Conservation (phyloP, 83 land plant genomes). For the Picea mariana region DNA sequence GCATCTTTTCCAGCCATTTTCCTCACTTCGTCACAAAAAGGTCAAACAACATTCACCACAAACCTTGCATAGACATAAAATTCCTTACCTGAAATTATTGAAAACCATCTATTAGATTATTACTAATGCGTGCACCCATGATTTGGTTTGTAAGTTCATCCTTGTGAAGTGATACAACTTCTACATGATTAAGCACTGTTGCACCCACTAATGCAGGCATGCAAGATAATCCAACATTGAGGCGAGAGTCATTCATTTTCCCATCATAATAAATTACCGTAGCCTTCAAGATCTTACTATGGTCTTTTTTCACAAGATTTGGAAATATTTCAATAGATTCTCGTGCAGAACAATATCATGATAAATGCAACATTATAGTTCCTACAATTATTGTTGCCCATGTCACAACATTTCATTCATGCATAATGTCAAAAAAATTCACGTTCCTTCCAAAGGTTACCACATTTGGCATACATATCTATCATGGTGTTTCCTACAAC, state of each 20-base stretch:
- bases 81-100: slow-evolving; percentile 58
- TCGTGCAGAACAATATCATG: slow-evolving; percentile 33
- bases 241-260: slow-evolving; percentile 91
- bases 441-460: too few relatives aligned
- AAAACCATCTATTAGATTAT: slow-evolving; percentile 28
- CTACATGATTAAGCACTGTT: slow-evolving; percentile 85
- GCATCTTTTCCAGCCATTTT: slow-evolving; percentile 71
- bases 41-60: slow-evolving; percentile 94
- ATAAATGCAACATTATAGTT: neutral
- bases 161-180: slow-evolving; percentile 62
- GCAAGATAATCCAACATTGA: slow-evolving; percentile 88
- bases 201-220: slow-evolving; percentile 92
- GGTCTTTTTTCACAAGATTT: slow-evolving; percentile 69
- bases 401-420: too few relatives aligned
- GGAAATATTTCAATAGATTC: slow-evolving; percentile 88
- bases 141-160: slow-evolving; percentile 60
- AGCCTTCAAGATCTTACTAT: slow-evolving; percentile 68
- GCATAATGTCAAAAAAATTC: too few relatives aligned
- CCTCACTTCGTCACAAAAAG: slow-evolving; percentile 91
- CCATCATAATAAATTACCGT: slow-evolving; percentile 98
- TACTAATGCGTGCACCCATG: slow-evolving; percentile 69
- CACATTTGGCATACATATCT: too few relatives aligned
- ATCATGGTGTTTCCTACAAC: too few relatives aligned
- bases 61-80: slow-evolving; percentile 93
- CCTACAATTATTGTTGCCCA: too few relatives aligned